Conservation (phyloP, 2,329 filamentous ascomycete species). For the Aaosphaeria pasadenensis region DNA sequence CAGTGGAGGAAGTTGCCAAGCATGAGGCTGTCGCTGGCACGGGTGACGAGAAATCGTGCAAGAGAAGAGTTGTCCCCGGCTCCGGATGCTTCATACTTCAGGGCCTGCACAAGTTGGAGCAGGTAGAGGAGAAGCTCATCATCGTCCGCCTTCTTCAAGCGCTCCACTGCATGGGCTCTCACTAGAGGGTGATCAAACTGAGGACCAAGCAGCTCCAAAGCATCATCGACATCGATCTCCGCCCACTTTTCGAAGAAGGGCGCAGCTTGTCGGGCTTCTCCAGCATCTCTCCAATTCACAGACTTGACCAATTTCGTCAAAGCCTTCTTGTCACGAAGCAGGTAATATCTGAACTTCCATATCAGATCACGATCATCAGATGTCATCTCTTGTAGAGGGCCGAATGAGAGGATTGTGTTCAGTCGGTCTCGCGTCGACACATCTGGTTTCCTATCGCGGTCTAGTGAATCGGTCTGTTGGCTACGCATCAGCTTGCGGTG, state of each 20-base stretch:
- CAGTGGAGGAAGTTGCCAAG: slow-evolving; percentile 95
- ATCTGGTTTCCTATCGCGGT: slow-evolving; percentile 94
- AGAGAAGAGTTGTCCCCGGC: slow-evolving; percentile 79
- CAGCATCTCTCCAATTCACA: slow-evolving; percentile 85
- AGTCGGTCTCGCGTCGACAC: slow-evolving; percentile 93
- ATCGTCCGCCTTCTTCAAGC: slow-evolving; percentile 87
- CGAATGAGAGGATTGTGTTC: slow-evolving; percentile 86
- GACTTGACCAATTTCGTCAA: slow-evolving; percentile 98
- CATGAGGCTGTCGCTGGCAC: slow-evolving; percentile 83
- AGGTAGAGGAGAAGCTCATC: slow-evolving; percentile 88
- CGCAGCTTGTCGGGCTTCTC: slow-evolving; percentile 83
- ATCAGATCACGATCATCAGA: slow-evolving; percentile 93
- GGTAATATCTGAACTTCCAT: slow-evolving; percentile 95
- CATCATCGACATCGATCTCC: slow-evolving; percentile 95
- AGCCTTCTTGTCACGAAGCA: slow-evolving; percentile 81
- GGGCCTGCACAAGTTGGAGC: slow-evolving; percentile 88
- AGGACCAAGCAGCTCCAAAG: slow-evolving; percentile 86
- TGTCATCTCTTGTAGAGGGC: slow-evolving; percentile 82
- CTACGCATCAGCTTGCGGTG: slow-evolving; percentile 89
- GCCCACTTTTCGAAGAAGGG: slow-evolving; percentile 92
- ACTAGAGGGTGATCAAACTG: slow-evolving; percentile 87
- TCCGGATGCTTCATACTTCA: slow-evolving; percentile 64
- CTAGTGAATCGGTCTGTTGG: slow-evolving; percentile 87
- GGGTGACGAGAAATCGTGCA: slow-evolving; percentile 81
- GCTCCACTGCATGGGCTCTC: slow-evolving; percentile 87